Percentiles rank a stretch among this genome's conserved stretches.
These are phyloP conservation scores for Coemansia javaensis DNA, from an alignment of 192 early-diverging fungal species.

Conservation along the genomic window DNA sequence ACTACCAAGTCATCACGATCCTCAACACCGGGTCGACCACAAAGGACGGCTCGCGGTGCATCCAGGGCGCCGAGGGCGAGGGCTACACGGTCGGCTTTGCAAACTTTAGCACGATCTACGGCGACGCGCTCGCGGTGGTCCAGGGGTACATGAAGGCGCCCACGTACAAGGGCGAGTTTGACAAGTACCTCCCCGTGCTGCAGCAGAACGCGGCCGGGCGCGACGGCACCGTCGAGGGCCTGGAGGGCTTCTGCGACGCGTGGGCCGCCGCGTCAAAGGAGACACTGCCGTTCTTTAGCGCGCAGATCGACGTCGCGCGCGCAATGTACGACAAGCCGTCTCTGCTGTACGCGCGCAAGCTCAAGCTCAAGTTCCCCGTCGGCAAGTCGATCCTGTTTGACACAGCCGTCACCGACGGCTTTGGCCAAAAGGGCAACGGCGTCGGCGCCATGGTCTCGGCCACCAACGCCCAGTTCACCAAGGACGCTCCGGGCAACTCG, in stretches of 20 bases:
- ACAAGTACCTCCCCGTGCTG: neutral
- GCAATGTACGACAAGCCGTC: neutral
- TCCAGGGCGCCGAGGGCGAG: no score
- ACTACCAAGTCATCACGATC: no score
- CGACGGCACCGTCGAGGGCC: neutral
- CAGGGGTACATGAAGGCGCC: no score
- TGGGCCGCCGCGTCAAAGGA: neutral
- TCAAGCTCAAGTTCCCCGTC: neutral
- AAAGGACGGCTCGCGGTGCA: no score
- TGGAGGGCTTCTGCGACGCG: conserved; percentile 1
- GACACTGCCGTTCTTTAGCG: neutral
- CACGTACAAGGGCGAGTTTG: neutral
- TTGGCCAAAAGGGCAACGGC: neutral
- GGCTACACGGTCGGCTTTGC: no score
- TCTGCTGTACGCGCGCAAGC: neutral
- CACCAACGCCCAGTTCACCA: neutral
- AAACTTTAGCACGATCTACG: no score
- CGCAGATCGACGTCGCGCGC: neutral
- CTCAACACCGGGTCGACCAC: no score
- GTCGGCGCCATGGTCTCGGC: neutral
- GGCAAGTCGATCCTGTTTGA: neutral
- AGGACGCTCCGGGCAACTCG: neutral
- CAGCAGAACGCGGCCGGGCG: neutral
- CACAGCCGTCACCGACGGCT: neutral
- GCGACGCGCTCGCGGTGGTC: no score